Percentiles rank a stretch among this genome's conserved stretches.
Conservation (phyloP, 1,139 yeast species). For the Petasospora rhodanensis region DNA sequence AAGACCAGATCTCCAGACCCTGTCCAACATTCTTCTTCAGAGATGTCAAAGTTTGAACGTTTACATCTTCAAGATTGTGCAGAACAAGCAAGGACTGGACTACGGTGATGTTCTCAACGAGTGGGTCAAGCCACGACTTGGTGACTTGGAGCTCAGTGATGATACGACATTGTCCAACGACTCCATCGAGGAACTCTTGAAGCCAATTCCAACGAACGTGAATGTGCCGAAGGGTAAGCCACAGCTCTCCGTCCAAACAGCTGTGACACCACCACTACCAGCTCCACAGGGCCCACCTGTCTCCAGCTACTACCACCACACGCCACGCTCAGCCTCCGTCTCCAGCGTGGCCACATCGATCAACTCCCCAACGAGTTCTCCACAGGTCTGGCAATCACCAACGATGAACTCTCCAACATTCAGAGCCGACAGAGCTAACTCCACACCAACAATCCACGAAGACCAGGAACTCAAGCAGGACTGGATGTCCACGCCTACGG, state of each 20-base stretch:
- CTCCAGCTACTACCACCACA: conserved; percentile 2
- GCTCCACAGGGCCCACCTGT: conserved; percentile 11
- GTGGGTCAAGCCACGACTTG: conserved; percentile 25
- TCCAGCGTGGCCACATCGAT: conserved; percentile 2
- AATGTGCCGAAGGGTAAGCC: conserved; percentile 12
- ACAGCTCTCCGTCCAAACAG: conserved; percentile 18
- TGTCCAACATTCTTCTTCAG: conserved; percentile 23
- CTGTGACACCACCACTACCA: conserved; percentile 25
- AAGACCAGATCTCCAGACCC: conserved; percentile 27
- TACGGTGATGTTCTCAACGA: conserved; percentile 20
- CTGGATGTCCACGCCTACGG: conserved; percentile 18
- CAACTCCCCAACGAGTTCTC: conserved; percentile 12
- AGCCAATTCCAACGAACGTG: conserved; percentile 13
- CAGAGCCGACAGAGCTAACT: not conserved
- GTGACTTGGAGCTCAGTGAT: conserved; percentile 23
- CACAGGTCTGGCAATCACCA: conserved; percentile 19
- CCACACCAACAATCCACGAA: conserved; percentile 2
- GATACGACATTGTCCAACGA: conserved; percentile 16
- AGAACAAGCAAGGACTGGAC: conserved; percentile 21
- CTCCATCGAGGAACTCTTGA: conserved; percentile 19
- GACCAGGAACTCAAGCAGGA: conserved; percentile 5
- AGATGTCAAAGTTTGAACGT: conserved; percentile 28
- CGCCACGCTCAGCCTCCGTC: conserved; percentile 3
- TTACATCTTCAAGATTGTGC: conserved; percentile 27
- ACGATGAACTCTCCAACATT: conserved; percentile 20